Base-by-base conservation (phyloP, 495 filamentous ascomycete genomes). In the Parmelia sp. region DNA sequence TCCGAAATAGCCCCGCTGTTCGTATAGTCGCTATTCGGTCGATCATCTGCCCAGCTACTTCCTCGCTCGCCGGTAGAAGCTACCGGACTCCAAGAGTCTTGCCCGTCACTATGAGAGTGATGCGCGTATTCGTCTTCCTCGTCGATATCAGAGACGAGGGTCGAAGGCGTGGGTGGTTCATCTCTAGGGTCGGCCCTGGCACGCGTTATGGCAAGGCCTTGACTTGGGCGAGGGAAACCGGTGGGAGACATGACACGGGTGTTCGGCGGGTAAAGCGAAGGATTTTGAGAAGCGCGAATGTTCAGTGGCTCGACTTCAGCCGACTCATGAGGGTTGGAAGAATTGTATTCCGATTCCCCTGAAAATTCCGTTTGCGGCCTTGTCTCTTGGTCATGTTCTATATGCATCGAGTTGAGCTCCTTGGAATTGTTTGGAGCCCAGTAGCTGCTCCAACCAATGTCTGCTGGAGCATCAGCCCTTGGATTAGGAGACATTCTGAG, bases 361-460 rank as follows among this genome's bases (percentile, higher is more conserved):
- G 75, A 75, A 17, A 71, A 61, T 57, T 71, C 72, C 29, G 73
- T 73, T n/a, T 68, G 68, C 21, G 71, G 70, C 19, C 66, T 60
- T n/a, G 51, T 53, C 15, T 71, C 60, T 40, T 67, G 64, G 19
- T 60, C 57, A 14, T 61, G 47, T 9, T n/a, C 35, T 17, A 33
- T 31, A 10, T 51, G 49, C 55, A 72, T 69, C 55, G 73, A 72
- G 25, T 71, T 75, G 45, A 81, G 70, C 45, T 80, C 77, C 9
- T 76, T 78, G 33, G 76, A 70, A 61, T 72, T 77, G 53, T 82
- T 80, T n/a, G n/a, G n/a, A n/a, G 62, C 83, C 80, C 53, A 82
- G 70, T 85, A 85, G 57, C 75, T 78, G 69, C 79, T 78, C 85
- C 85, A 88, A 53, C 85, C 84, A 67, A 82, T 84, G 57, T 81